A percentile compares a stretch with the other conserved stretches of the same genome.
phyloP scores from a whole-genome alignment of 169 alveolate genomes.

The Plasmodium falciparum region DNA sequence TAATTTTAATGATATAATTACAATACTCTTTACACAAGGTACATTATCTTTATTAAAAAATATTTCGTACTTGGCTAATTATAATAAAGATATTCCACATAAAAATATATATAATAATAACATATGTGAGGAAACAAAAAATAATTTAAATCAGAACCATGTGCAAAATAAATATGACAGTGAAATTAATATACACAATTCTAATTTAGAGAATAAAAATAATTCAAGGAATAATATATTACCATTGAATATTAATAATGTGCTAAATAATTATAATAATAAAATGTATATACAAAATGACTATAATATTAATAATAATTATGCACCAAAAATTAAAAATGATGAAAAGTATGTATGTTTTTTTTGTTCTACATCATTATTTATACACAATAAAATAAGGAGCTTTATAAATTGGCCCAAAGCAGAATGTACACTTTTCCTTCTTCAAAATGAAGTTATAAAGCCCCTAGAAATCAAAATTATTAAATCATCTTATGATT shows the following conservation, averaged over 20 bases:
- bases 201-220: too few relatives aligned
- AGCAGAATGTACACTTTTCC: conserved; percentile 58
- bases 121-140: too few relatives aligned
- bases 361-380: conserved; percentile 47
- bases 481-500: conserved; percentile 48
- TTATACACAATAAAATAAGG: conserved; percentile 59
- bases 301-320: neutral
- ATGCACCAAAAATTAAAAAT: conserved; percentile 60
- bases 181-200: too few relatives aligned
- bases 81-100: neutral
- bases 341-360: conserved; percentile 63
- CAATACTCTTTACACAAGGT: conserved; percentile 56
- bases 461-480: conserved; percentile 31
- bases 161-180: too few relatives aligned
- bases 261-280: too few relatives aligned
- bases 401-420: conserved; percentile 70
- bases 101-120: too few relatives aligned
- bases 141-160: too few relatives aligned
- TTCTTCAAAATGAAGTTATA: conserved; percentile 21
- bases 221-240: too few relatives aligned
- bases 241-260: too few relatives aligned
- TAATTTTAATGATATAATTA: conserved; percentile 70
- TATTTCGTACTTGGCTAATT: conserved; percentile 28
- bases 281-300: too few relatives aligned
- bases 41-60: conserved; percentile 32